Conservation (phyloP, 2,329 filamentous ascomycete species). For the Furcasterigmium sp. region DNA sequence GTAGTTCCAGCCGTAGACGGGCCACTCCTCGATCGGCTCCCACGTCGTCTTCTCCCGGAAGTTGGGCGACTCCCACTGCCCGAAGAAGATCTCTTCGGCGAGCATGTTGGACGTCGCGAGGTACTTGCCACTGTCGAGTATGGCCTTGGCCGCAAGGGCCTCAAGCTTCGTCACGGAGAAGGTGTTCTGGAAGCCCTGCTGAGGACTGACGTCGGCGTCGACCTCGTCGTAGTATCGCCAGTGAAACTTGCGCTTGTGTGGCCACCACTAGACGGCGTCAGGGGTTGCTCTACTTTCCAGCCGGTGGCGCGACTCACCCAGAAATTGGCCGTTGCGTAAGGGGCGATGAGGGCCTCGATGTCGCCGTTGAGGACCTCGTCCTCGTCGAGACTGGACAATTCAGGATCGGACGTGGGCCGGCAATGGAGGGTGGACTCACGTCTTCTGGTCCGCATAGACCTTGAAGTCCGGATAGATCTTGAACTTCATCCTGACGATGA, state of each 20-base stretch:
- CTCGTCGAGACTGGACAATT: constrained; percentile 31
- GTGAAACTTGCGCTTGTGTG: constrained; percentile 44
- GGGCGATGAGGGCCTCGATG: constrained; percentile 42
- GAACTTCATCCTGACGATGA: constrained; percentile 43
- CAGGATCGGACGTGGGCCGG: background rate
- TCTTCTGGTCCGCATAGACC: constrained; percentile 43
- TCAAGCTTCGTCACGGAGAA: constrained; percentile 42
- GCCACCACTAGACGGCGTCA: constrained; percentile 42
- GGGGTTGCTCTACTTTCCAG: no score
- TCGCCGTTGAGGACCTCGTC: constrained; percentile 42
- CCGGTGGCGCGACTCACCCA: constrained; percentile 30
- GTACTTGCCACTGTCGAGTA: constrained; percentile 42
- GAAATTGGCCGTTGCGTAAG: constrained; percentile 45
- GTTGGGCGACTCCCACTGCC: constrained; percentile 43
- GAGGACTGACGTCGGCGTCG: constrained; percentile 28
- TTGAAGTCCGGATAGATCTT: constrained; percentile 46
- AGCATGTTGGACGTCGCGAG: constrained; percentile 41
- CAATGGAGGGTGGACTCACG: constrained; percentile 22
- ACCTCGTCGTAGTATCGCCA: constrained; percentile 47
- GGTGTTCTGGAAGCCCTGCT: constrained; percentile 46
- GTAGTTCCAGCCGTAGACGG: constrained; percentile 49
- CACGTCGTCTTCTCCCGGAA: constrained; percentile 46
- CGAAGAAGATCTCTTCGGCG: constrained; percentile 43
- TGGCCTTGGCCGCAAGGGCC: constrained; percentile 29
- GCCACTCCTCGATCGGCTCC: constrained; percentile 35